phyloP scores from a whole-genome alignment of 768 basidiomycete species.

The Lactarius deliciosus region DNA sequence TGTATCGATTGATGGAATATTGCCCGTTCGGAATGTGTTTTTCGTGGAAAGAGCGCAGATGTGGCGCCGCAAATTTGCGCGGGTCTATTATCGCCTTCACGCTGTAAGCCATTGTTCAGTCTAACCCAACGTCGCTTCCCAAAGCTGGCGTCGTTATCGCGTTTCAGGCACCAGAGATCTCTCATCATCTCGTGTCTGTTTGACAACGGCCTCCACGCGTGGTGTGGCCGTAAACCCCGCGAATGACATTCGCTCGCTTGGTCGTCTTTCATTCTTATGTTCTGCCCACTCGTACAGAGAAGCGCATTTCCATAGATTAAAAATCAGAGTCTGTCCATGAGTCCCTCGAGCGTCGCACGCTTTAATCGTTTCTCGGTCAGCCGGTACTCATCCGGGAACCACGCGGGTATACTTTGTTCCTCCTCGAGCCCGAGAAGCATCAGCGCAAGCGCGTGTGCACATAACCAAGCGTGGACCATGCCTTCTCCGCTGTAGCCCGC shows the following conservation, averaged over 20 bases:
- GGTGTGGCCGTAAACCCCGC: neutral
- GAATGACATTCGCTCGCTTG: neutral
- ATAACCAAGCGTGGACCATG: conserved; percentile 70
- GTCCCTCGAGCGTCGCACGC: conserved; percentile 41
- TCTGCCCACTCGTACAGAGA: neutral
- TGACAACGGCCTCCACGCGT: conserved; percentile 3
- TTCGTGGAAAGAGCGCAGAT: neutral
- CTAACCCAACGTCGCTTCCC: neutral
- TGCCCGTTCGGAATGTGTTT: neutral
- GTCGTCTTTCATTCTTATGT: neutral
- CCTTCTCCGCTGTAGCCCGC: conserved; percentile 74
- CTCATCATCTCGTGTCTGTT: neutral
- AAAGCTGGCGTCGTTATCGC: neutral
- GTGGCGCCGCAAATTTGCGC: conserved; percentile 1
- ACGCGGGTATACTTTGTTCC: conserved; percentile 37
- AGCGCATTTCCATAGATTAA: neutral
- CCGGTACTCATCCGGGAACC: conserved; percentile 52
- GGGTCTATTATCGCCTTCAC: neutral
- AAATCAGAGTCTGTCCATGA: conserved; percentile 31
- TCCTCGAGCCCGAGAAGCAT: conserved; percentile 53
- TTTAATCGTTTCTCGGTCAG: conserved; percentile 52
- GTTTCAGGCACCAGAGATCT: conserved; percentile 1
- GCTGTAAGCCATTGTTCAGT: neutral
- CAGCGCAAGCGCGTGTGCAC: conserved; percentile 54
- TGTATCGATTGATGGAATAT: neutral